phyloP scores from a whole-genome alignment of 2,329 filamentous ascomycete species.

The Colletotrichum somersetense region DNA sequence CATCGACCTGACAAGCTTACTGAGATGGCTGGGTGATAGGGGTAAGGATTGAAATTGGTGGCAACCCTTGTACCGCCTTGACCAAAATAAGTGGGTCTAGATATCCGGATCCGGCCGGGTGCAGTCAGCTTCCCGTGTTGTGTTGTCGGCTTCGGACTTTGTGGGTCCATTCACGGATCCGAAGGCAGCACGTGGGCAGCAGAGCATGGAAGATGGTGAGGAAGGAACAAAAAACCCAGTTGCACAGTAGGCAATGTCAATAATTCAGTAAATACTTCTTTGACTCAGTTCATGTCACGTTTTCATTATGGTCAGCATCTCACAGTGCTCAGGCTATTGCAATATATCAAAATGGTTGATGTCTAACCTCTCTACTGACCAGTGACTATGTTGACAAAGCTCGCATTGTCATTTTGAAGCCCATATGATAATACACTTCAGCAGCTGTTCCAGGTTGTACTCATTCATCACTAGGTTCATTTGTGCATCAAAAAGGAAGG shows the following conservation, averaged over 20 bases:
- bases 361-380: too few species aligned
- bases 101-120: neutral
- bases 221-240: neutral
- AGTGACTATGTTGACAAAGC: too few species aligned
- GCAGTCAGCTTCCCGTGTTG: neutral
- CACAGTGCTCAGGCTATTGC: neutral
- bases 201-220: too few species aligned
- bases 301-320: neutral
- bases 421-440: too few species aligned
- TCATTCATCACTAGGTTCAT: too few species aligned
- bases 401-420: too few species aligned
- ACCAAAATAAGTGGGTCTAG: neutral
- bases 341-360: too few species aligned
- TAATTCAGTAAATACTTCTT: neutral
- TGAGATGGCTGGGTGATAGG: neutral
- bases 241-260: neutral
- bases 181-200: neutral
- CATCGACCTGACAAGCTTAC: constrained; percentile 2
- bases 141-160: neutral
- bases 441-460: too few species aligned
- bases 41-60: neutral
- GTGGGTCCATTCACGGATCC: neutral
- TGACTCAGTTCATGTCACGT: neutral
- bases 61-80: neutral
- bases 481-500: too few species aligned